Conservation (phyloP, 2,329 filamentous ascomycete genomes). For the Penicillium sp. region DNA sequence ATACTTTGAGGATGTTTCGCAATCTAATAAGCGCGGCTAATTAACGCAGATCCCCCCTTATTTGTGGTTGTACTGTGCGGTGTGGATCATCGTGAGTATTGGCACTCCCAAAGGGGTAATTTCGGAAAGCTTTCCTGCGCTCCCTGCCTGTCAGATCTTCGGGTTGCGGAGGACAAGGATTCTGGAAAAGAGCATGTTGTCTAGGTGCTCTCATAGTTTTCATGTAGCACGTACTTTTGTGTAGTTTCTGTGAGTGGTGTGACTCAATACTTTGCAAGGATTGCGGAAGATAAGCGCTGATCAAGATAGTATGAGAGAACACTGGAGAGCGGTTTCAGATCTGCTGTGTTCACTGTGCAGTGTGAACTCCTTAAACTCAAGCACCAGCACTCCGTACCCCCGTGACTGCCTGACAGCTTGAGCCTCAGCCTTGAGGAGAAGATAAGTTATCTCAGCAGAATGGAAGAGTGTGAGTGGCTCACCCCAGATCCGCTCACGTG, state of each 20-base stretch:
- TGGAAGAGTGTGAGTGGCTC: background rate
- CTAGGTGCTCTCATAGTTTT: background rate
- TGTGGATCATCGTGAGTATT: conserved; percentile 55
- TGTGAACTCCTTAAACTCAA: too few species aligned
- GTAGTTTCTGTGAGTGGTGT: conserved; percentile 2
- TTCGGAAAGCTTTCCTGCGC: conserved; percentile 52
- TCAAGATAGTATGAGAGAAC: background rate
- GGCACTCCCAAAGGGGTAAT: conserved; percentile 50
- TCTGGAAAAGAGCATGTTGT: conserved; percentile 18
- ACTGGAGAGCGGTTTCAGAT: background rate
- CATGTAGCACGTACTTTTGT: conserved; percentile 3
- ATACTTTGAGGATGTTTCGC: conserved; percentile 22
- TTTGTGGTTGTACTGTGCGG: conserved; percentile 49
- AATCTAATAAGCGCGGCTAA: conserved; percentile 1
- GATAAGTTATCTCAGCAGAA: background rate
- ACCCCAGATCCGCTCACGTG: conserved; percentile 20
- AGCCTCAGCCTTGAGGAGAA: background rate
- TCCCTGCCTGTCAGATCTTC: conserved; percentile 49
- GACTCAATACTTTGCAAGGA: conserved; percentile 8
- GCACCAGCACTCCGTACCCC: too few species aligned
- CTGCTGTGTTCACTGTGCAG: too few species aligned
- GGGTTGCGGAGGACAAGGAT: conserved; percentile 19
- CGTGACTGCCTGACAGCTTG: too few species aligned
- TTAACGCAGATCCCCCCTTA: conserved; percentile 46
- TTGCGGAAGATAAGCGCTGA: conserved; percentile 6